These are phyloP conservation scores for Pouteria glomerata DNA, from an alignment of 148 eudicot species.

Conservation along the genomic window DNA sequence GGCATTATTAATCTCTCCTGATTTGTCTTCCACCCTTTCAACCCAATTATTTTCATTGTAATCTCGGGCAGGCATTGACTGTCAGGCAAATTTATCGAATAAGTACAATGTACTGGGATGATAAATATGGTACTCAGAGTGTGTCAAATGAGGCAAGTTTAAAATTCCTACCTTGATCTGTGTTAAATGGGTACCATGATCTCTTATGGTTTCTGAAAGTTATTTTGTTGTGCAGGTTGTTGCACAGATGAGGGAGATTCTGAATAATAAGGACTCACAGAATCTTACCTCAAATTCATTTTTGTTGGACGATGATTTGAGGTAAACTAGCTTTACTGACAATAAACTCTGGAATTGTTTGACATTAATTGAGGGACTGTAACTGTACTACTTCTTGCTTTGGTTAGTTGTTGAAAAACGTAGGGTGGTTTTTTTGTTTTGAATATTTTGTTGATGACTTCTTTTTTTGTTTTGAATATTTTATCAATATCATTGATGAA, in stretches of 20 bases:
- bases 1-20: slow-evolving; percentile 4
- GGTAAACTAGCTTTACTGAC: slow-evolving; percentile 31
- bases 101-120: slow-evolving; percentile 99
- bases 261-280: slow-evolving; percentile 85
- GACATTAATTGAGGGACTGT: neutral
- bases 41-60: neutral
- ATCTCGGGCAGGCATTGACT: slow-evolving; percentile 65
- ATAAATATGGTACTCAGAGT: slow-evolving; percentile 97
- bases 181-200: neutral
- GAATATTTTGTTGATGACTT: too few relatives aligned
- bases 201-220: slow-evolving; percentile 3
- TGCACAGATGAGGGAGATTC: slow-evolving; percentile 88
- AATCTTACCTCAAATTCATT: slow-evolving; percentile 88
- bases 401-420: neutral
- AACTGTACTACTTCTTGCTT: neutral
- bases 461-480: neutral
- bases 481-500: neutral
- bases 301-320: slow-evolving; percentile 92
- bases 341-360: neutral
- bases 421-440: neutral
- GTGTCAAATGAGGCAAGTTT: slow-evolving; percentile 88
- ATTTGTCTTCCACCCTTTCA: neutral
- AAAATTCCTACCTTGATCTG: neutral
- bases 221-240: slow-evolving; percentile 61
- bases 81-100: slow-evolving; percentile 94